These are phyloP conservation scores for Coniferiporia weirii DNA, from an alignment of 1,284 basidiomycete species.

Conservation along the genomic window DNA sequence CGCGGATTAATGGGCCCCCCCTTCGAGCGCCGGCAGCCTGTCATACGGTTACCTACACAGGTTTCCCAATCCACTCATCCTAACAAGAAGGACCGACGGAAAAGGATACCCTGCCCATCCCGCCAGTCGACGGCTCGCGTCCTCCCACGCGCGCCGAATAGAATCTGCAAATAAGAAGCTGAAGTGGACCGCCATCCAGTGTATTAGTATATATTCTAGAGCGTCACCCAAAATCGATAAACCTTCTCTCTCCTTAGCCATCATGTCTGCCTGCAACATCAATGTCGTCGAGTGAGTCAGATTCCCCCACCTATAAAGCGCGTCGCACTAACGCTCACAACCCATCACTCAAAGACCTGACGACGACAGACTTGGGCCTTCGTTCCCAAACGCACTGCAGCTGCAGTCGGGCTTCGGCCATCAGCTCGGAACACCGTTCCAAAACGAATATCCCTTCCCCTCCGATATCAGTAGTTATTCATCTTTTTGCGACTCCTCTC, in stretches of 20 bases:
- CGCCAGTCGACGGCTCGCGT: background rate
- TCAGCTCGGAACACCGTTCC: background rate
- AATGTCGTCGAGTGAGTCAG: constrained; percentile 14
- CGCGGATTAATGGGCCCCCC: background rate
- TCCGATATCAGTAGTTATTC: background rate
- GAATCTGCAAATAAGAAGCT: background rate
- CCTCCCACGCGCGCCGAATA: background rate
- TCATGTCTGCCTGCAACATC: constrained; percentile 12
- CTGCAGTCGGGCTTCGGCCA: constrained; percentile 9
- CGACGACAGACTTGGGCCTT: constrained; percentile 1
- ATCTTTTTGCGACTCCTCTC: background rate
- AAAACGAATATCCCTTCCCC: background rate
- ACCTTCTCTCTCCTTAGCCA: background rate
- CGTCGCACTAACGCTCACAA: background rate
- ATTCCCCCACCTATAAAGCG: background rate
- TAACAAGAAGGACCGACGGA: background rate
- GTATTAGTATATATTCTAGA: constrained; percentile 4
- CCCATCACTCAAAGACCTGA: constrained; percentile 7
- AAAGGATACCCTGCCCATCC: background rate
- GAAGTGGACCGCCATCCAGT: constrained; percentile 13
- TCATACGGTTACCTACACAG: background rate
- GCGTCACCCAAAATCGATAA: background rate
- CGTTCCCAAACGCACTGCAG: constrained; percentile 7
- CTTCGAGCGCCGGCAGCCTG: background rate
- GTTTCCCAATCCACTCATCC: background rate